Base-by-base conservation (phyloP, 805 yeast species). In the Kazachstania martiniae region DNA sequence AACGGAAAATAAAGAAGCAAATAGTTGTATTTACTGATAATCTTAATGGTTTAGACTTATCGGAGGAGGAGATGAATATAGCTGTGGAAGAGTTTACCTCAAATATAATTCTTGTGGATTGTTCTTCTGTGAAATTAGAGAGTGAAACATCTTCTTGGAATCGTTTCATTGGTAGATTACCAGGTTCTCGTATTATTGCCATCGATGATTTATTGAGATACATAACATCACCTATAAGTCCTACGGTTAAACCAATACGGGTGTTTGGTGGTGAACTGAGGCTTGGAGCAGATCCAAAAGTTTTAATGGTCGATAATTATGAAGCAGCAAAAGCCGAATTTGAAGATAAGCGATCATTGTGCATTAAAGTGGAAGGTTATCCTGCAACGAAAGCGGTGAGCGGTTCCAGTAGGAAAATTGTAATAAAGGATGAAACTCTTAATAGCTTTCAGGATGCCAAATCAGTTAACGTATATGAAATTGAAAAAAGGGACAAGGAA, bases 291-390 rank as follows among this genome's bases (percentile, higher is more conserved):
- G 46, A 46, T 19, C n/a, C 27, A 12, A 27, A 34, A 12, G 27
- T 33, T 4, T 32, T 36, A 16, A 28, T 32, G 6, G 17, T 7
- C 3, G 28, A 38, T 8, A 31, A 28, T 12, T 4, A 12, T 15
- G 18, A 12, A 4, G n/a, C 10, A 12, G 15, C 26, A 10, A 29
- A 25, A 5, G 40, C 22, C 8, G 46, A 52, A 4, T 34, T 42
- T 13, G 37, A 38, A 1, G 67, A 63, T 36, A 27, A 43, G 1
- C 33, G 42, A 5, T 58, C 64, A 19, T 25, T 69, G 3, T 32
- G 53, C 12, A 54, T 79, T 17, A 53, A 56, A 5, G 77, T 75
- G 1, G 82, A 78, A 42, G 76, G 80, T 0, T 80, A 58, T 43
- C 79, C 85, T 29, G 64, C 39, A 46, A 68, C 51, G 51, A 61